Percentiles rank a stretch among this genome's conserved stretches.
Evolutionary conservation across 495 filamentous ascomycete species (phyloP).

Genomic region (Hypoxylon lenormandii): DNA sequence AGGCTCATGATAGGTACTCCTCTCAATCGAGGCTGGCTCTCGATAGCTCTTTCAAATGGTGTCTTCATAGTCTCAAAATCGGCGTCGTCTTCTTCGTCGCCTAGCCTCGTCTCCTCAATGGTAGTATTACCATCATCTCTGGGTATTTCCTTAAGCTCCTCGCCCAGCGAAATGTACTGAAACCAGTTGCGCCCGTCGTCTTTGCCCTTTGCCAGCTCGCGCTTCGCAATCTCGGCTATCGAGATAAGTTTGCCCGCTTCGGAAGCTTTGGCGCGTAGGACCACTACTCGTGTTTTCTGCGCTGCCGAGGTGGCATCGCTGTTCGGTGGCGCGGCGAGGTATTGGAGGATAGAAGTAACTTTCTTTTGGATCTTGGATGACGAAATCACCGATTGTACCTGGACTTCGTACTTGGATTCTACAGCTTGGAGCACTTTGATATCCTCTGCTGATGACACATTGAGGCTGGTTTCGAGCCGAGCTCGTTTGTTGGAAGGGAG

Average conservation of each 20-base stretch:
- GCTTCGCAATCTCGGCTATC: conserved; percentile 73
- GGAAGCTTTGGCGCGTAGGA: conserved; percentile 66
- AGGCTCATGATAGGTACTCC: conserved; percentile 66
- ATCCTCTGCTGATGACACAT: conserved; percentile 42
- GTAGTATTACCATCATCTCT: conserved; percentile 45
- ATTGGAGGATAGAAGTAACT: conserved; percentile 58
- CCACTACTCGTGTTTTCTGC: conserved; percentile 27
- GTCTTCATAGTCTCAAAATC: conserved; percentile 69
- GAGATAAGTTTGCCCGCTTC: conserved; percentile 71
- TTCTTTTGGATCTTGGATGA: conserved; percentile 68
- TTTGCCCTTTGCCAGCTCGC: conserved; percentile 63
- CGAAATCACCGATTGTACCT: conserved; percentile 62
- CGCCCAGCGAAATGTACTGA: conserved; percentile 68
- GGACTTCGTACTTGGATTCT: conserved; percentile 54
- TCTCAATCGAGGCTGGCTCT: conserved; percentile 46
- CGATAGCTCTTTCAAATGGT: conserved; percentile 58
- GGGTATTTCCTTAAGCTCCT: conserved; percentile 36
- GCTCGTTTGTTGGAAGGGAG: conserved; percentile 40
- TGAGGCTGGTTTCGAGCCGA: conserved; percentile 40
- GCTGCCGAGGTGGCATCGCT: conserved; percentile 46
- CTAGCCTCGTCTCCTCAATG: conserved; percentile 57
- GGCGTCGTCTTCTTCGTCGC: conserved; percentile 55
- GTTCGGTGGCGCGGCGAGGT: conserved; percentile 49
- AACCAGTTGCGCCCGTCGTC: conserved; percentile 58
- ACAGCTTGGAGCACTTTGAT: conserved; percentile 32